Evolutionary conservation across 2,329 filamentous ascomycete genomes (phyloP).

Genomic region (Chaetomium sp.): DNA sequence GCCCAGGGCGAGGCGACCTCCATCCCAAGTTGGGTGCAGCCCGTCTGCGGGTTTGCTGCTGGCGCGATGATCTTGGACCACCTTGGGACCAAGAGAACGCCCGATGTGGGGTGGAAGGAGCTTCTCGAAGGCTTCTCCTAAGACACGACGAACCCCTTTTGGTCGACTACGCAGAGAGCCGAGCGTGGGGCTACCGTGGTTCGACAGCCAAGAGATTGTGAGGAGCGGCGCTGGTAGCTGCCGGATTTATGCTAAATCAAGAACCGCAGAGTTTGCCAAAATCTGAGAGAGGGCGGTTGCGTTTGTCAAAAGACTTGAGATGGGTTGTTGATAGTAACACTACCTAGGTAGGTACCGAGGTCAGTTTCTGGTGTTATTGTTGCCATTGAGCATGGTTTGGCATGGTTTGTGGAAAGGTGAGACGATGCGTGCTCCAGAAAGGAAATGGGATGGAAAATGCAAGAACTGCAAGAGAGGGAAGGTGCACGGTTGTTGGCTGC

Average conservation of each 20-base stretch:
- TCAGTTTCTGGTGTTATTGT: neutral
- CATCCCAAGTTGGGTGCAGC: neutral
- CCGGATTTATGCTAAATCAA: slow-evolving; percentile 38
- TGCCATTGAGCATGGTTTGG: neutral
- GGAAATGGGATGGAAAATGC: too few species aligned
- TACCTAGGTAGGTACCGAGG: too few species aligned
- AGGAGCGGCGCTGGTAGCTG: slow-evolving; percentile 31
- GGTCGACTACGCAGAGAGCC: slow-evolving; percentile 26
- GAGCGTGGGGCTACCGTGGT: slow-evolving; percentile 25
- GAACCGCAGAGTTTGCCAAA: slow-evolving; percentile 24
- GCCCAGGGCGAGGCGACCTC: neutral
- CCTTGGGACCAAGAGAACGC: neutral
- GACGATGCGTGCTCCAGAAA: neutral
- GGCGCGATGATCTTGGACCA: slow-evolving; percentile 8
- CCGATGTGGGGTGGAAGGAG: slow-evolving; percentile 26
- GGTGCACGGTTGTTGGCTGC: neutral
- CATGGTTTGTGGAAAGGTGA: neutral
- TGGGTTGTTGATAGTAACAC: neutral
- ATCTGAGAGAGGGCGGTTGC: slow-evolving; percentile 10
- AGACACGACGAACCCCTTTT: slow-evolving; percentile 4
- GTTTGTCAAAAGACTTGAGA: neutral
- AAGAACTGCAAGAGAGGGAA: neutral
- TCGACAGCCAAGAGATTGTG: slow-evolving; percentile 33
- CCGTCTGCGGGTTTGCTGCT: slow-evolving; percentile 10
- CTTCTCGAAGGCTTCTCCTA: slow-evolving; percentile 35